Evolutionary conservation across 768 basidiomycete species (phyloP).

Genomic region (Crepidotus variabilis): DNA sequence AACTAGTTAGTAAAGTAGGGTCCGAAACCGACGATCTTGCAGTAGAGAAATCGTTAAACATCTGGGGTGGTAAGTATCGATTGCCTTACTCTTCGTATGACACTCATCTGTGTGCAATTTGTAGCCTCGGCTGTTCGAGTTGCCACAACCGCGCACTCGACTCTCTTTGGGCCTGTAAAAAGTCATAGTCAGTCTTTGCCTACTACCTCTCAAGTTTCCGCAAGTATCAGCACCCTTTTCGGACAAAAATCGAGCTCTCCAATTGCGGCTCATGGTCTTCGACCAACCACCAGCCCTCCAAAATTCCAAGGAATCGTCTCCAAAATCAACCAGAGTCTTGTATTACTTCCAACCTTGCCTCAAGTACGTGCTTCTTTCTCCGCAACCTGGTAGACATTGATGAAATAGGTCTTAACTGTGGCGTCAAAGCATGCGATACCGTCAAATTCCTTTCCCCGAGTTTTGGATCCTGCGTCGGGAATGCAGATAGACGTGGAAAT

Average conservation of each 20-base stretch:
- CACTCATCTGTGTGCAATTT: background rate
- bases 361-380: constrained; percentile 25
- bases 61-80: background rate
- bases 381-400: background rate
- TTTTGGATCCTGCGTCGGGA: constrained; percentile 23
- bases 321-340: constrained; percentile 65
- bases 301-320: constrained; percentile 37
- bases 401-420: background rate
- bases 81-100: background rate
- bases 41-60: background rate
- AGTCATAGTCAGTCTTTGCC: background rate
- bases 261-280: background rate
- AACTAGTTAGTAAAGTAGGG: background rate
- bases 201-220: constrained; percentile 6
- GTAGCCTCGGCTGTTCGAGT: background rate
- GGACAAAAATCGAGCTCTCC: background rate
- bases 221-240: background rate
- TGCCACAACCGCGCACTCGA: background rate
- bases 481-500: constrained; percentile 59
- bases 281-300: background rate
- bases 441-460: constrained; percentile 1
- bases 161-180: background rate
- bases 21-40: constrained; percentile 6
- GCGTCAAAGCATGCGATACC: background rate
- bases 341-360: constrained; percentile 52